These are phyloP conservation scores for Pseudocercospora vitis DNA, from an alignment of 2,329 filamentous ascomycete genomes.

Conservation along the genomic window DNA sequence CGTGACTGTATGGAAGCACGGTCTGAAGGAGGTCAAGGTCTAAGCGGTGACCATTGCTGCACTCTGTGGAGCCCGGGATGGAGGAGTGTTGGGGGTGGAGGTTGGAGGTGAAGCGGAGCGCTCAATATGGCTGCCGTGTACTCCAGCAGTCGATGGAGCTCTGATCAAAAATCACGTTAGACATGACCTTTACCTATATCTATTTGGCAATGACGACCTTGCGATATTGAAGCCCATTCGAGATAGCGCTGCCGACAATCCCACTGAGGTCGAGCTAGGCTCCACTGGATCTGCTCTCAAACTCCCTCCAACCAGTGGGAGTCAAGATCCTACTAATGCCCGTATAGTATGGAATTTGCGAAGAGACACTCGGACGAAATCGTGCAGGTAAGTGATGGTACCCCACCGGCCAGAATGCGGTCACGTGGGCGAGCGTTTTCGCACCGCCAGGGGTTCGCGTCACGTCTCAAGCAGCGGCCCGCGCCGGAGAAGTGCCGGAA, in stretches of 20 bases:
- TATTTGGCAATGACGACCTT: constrained; percentile 2
- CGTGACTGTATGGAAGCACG: constrained; percentile 93
- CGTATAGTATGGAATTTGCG: no score
- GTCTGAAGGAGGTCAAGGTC: constrained; percentile 85
- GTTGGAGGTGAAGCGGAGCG: background rate
- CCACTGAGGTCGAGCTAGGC: background rate
- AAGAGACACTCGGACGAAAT: no score
- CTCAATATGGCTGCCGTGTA: background rate
- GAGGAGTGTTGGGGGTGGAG: background rate
- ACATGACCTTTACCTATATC: background rate
- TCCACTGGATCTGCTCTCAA: no score
- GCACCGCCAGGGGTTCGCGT: no score
- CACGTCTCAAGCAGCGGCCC: background rate
- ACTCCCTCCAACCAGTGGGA: no score
- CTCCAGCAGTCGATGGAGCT: background rate
- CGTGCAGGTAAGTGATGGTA: background rate
- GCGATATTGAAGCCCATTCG: background rate
- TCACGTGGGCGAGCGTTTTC: background rate
- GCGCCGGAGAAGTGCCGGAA: background rate
- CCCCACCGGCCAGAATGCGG: background rate
- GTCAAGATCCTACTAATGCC: no score
- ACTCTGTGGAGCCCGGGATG: no score
- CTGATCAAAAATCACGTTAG: background rate
- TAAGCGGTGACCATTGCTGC: constrained; percentile 54
- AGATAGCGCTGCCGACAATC: background rate